Percentiles rank a stretch among this genome's conserved stretches.
phyloP scores from a whole-genome alignment of 176 grass and related monocot species.

The Musa itinerans region DNA sequence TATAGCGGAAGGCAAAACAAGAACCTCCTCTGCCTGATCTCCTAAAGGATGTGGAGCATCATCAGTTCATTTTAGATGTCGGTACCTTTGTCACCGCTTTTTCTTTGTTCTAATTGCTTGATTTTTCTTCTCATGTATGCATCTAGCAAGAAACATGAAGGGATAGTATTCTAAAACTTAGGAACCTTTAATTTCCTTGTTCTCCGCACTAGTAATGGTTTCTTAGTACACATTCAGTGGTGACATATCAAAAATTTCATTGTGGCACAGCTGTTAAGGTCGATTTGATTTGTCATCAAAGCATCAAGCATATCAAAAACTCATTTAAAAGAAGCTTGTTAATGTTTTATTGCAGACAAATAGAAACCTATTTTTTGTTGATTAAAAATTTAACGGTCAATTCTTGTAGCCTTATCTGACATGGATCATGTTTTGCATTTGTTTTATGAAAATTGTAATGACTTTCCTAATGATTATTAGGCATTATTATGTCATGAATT shows the following conservation, averaged over 20 bases:
- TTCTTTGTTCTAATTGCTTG: neutral
- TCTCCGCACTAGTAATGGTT: too few species aligned
- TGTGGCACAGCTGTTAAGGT: too few species aligned
- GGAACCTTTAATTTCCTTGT: too few species aligned
- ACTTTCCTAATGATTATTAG: neutral
- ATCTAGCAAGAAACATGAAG: neutral
- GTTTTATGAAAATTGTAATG: neutral
- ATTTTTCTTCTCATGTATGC: neutral
- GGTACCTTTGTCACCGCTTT: slow-evolving; percentile 19
- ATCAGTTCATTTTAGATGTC: slow-evolving; percentile 67
- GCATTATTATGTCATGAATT: neutral
- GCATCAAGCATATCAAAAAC: neutral
- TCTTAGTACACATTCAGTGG: too few species aligned
- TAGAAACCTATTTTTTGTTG: too few species aligned
- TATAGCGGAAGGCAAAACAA: slow-evolving; percentile 55
- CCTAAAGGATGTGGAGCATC: slow-evolving; percentile 46
- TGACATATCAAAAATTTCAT: too few species aligned
- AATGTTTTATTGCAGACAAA: neutral
- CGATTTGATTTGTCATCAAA: too few species aligned
- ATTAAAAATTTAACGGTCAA: neutral
- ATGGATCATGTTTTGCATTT: neutral
- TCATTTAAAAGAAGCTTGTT: neutral
- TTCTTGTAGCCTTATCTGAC: neutral
- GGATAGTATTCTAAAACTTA: too few species aligned
- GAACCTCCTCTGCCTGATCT: slow-evolving; percentile 72